Percentiles rank a stretch among this genome's conserved stretches.
Evolutionary conservation across 164 flowering plant genomes (phyloP).

Genomic region (Paratinospora sagittata): DNA sequence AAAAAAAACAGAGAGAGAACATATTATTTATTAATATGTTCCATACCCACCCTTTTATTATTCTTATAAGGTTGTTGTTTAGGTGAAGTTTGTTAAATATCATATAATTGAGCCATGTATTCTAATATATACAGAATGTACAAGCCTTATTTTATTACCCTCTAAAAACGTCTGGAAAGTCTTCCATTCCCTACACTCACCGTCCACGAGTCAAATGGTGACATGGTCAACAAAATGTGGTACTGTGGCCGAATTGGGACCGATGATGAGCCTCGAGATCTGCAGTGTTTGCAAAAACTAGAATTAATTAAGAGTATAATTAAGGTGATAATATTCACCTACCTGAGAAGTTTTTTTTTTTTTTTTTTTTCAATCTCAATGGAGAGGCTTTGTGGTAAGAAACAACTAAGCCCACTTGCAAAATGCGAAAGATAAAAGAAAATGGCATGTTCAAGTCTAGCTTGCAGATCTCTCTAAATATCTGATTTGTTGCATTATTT

Average conservation of each 20-base stretch:
- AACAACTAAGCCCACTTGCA: not conserved
- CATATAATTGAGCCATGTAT: not conserved
- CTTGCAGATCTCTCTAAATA: not conserved
- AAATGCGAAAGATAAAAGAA: not conserved
- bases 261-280: not conserved
- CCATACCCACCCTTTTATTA: not conserved
- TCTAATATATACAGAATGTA: constrained; percentile 2
- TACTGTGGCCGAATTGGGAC: not conserved
- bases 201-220: not conserved
- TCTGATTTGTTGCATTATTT: not conserved
- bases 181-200: not conserved
- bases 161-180: not conserved
- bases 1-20: not conserved
- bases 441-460: not conserved
- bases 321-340: not conserved
- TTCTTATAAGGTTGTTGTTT: not conserved
- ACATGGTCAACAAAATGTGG: not conserved
- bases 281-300: too few relatives aligned
- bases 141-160: not conserved
- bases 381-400: not conserved
- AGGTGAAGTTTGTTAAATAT: too few relatives aligned
- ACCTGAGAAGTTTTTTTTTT: not conserved
- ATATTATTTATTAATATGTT: too few relatives aligned
- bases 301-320: not conserved
- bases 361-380: not conserved